Evolutionary conservation across 805 yeast genomes (phyloP).

Genomic region (Kazachstania psychrophila): DNA sequence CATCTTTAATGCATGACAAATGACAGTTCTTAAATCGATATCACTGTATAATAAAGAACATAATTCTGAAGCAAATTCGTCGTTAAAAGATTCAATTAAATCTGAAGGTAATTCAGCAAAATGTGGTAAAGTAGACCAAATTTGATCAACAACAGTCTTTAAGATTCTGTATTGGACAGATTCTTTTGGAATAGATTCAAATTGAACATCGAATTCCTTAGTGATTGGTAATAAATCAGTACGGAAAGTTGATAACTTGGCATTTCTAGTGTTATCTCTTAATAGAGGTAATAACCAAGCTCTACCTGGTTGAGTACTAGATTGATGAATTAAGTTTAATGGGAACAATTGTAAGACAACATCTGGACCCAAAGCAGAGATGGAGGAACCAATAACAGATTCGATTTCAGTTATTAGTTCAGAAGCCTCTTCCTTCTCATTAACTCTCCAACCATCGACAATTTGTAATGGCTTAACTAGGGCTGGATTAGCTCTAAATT

Average conservation of each 20-base stretch:
- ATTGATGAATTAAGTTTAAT: conserved; percentile 56
- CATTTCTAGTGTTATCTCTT: conserved; percentile 73
- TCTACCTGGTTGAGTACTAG: conserved; percentile 57
- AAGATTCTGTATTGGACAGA: conserved; percentile 70
- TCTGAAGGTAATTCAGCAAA: conserved; percentile 85
- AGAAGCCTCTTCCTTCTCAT: conserved; percentile 42
- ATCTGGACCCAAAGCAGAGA: conserved; percentile 79
- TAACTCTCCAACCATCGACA: conserved; percentile 81
- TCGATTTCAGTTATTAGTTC: conserved; percentile 73
- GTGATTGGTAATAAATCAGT: conserved; percentile 58
- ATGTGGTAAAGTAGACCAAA: conserved; percentile 85
- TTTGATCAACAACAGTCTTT: conserved; percentile 78
- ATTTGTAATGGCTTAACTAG: conserved; percentile 55
- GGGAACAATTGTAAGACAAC: conserved; percentile 68
- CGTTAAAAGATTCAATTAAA: conserved; percentile 52
- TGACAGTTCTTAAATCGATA: conserved; percentile 65
- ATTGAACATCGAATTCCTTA: conserved; percentile 43
- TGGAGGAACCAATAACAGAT: conserved; percentile 66
- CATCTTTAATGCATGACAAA: conserved; percentile 72
- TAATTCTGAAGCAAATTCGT: conserved; percentile 66
- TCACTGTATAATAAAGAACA: conserved; percentile 67
- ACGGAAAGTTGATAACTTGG: conserved; percentile 57
- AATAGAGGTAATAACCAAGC: conserved; percentile 92
- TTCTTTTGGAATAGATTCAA: conserved; percentile 38
- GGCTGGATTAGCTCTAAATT: conserved; percentile 61